phyloP scores from a whole-genome alignment of 1,139 yeast genomes.

The Zygoascus sp. region DNA sequence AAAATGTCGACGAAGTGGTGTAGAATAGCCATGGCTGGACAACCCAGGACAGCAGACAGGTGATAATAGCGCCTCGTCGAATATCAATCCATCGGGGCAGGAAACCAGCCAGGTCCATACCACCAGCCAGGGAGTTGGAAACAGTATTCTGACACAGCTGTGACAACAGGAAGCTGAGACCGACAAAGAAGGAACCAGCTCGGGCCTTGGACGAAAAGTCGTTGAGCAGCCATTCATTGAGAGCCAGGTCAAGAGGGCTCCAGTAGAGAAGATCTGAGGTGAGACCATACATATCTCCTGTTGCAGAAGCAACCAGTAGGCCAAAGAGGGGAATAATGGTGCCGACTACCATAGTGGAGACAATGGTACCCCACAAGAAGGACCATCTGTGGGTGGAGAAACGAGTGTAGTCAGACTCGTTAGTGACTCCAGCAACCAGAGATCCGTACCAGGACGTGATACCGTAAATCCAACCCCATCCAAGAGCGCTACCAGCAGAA shows the following conservation, averaged over 20 bases:
- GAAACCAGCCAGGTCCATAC: conserved; percentile 49
- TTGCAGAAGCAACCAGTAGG: conserved; percentile 36
- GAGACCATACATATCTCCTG: conserved; percentile 31
- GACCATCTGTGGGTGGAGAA: conserved; percentile 30
- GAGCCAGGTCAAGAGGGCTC: conserved; percentile 19
- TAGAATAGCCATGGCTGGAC: conserved; percentile 48
- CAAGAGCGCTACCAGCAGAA: conserved; percentile 17
- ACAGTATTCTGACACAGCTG: conserved; percentile 46
- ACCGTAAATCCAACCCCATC: conserved; percentile 28
- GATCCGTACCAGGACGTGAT: conserved; percentile 26
- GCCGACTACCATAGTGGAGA: conserved; percentile 32
- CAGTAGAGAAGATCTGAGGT: conserved; percentile 12
- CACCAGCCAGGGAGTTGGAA: conserved; percentile 51
- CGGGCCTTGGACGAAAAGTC: conserved; percentile 13
- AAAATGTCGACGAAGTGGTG: conserved; percentile 43
- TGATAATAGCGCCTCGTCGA: conserved; percentile 48
- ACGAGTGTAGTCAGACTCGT: conserved; percentile 44
- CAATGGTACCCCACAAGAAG: conserved; percentile 27
- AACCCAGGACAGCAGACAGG: conserved; percentile 40
- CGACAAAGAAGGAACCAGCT: conserved; percentile 43
- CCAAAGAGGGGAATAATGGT: conserved; percentile 42
- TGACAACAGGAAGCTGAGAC: conserved; percentile 42
- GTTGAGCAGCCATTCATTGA: conserved; percentile 12
- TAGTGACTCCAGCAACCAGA: conserved; percentile 31
- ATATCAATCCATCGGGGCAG: conserved; percentile 48